These are phyloP conservation scores for Pestalotiopsis sp. DNA, from an alignment of 2,329 filamentous ascomycete genomes.

Conservation along the genomic window DNA sequence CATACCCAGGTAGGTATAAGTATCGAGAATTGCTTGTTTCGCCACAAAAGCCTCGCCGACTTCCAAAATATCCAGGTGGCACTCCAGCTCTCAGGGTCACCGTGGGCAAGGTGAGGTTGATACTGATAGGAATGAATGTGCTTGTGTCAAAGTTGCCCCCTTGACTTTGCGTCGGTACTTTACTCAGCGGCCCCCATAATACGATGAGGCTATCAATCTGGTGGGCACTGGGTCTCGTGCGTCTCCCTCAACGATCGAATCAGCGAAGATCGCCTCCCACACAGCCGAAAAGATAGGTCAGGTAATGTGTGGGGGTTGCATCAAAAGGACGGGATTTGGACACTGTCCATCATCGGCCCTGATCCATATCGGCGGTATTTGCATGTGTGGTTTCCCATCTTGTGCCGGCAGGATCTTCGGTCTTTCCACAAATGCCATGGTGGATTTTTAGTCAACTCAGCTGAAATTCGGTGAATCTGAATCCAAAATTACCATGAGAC, in stretches of 20 bases:
- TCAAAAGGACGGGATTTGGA: not conserved
- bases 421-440: not conserved
- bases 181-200: not conserved
- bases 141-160: not conserved
- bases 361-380: not conserved
- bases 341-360: not conserved
- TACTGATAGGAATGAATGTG: not conserved
- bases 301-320: not conserved
- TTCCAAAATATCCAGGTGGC: too few relatives aligned
- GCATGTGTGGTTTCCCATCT: not conserved
- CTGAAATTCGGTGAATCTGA: not conserved
- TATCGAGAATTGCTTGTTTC: too few relatives aligned
- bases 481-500: not conserved
- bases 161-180: not conserved
- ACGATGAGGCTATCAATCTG: not conserved
- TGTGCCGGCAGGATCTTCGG: not conserved
- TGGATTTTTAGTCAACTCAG: not conserved
- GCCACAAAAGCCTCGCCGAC: too few relatives aligned
- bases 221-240: not conserved
- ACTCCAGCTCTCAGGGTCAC: too few relatives aligned
- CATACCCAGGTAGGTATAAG: too few relatives aligned
- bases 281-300: not conserved
- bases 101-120: not conserved
- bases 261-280: not conserved
- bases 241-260: not conserved